Evolutionary conservation across 2,329 filamentous ascomycete species (phyloP).

Genomic region (Aspergillus eucalypticola): DNA sequence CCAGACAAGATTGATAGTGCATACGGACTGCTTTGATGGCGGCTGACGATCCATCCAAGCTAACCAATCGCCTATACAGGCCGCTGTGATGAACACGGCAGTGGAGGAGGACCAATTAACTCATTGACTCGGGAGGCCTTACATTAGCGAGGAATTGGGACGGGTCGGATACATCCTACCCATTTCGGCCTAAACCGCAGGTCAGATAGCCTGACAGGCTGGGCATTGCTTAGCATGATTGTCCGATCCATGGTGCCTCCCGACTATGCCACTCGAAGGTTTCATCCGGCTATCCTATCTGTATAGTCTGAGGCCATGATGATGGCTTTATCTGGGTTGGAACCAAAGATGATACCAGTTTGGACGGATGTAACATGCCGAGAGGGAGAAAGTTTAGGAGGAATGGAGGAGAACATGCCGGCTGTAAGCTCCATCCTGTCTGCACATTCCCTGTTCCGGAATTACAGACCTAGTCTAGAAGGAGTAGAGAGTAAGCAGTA

Average conservation of each 20-base stretch:
- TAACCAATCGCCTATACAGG: background rate
- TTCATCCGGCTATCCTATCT: background rate
- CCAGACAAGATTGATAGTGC: background rate
- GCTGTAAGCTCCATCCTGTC: background rate
- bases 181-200: conserved; percentile 33
- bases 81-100: background rate
- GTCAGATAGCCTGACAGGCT: conserved; percentile 49
- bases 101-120: background rate
- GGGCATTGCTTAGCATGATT: conserved; percentile 28
- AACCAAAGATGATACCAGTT: background rate
- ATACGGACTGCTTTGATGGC: background rate
- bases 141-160: background rate
- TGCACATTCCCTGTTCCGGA: background rate
- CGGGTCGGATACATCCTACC: conserved; percentile 17
- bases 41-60: background rate
- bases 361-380: background rate
- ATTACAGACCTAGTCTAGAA: too few relatives aligned
- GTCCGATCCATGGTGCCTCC: background rate
- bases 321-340: background rate
- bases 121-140: background rate
- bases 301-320: background rate
- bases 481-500: too few relatives aligned
- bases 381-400: background rate
- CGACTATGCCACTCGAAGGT: background rate
- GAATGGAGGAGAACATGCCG: background rate